Base-by-base conservation (phyloP, 75 land plant species). In the Cupressus sempervirens region DNA sequence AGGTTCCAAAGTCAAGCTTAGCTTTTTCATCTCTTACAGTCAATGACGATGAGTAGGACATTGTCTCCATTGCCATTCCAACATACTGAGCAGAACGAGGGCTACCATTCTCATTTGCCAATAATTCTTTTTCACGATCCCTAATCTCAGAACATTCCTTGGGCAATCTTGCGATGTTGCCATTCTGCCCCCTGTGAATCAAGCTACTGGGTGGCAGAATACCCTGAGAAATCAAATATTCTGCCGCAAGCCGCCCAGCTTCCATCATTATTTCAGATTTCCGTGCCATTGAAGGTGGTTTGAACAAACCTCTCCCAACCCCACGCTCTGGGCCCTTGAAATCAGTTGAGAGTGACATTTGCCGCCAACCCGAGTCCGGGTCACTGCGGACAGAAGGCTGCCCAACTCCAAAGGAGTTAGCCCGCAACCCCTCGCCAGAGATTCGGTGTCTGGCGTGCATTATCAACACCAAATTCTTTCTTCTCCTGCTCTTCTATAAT, bases 231-330 rank as follows among this genome's bases (percentile, higher is more conserved):
- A 91, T 90, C 86, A 93, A 83, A 82, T 91, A 93, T 82, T 93
- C 91, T 0, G 93, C 88, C 0, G 94, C 94, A 38, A 93, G 93
- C 43, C 92, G 88, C 53, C 94, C 94, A 0, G 94, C 94, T 74
- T 93, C 94, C 91, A 91, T 80, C 46, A 90, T 82, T 41, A 90
- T 75, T 41, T 90, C 87, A 5, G 56, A 36, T 38, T 79, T 85
- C 18, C 87, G 65, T 43, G 40, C 83, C 76, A 82, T 83, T 18
- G 65, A 52, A 1, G 67, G n/a, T 5, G 83, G 88, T 14, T 45
- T 38, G 35, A 35, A 38, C 16, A 84, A 85, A 26, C 88, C 88
- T 52, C 89, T 85, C 72, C 54, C 85, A 52, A 76, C 73, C 76
- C 88, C 81, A 30, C 86, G 90, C 52, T 84, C 88, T 43, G 81